A percentile compares a stretch with the other conserved stretches of the same genome.
Conservation (phyloP, 805 yeast species). For the Pichia cabralensis region DNA sequence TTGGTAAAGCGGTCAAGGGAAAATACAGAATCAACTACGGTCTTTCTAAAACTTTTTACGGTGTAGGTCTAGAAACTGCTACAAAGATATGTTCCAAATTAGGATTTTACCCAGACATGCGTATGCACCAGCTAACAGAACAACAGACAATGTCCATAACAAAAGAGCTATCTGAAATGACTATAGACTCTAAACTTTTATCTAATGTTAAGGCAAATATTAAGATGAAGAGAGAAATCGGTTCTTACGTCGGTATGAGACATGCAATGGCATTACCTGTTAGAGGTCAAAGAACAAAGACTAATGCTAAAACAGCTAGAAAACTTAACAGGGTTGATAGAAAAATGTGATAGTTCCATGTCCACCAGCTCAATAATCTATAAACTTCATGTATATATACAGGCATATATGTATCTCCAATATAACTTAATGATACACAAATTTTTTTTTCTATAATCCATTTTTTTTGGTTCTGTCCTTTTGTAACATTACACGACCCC, state of each 20-base stretch:
- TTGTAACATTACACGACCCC: too few relatives aligned
- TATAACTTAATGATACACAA: too few relatives aligned
- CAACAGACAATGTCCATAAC: constrained; percentile 78
- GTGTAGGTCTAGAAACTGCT: constrained; percentile 72
- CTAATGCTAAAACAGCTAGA: constrained; percentile 84
- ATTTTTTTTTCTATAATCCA: neutral
- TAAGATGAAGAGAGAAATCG: constrained; percentile 65
- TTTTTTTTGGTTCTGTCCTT: too few relatives aligned
- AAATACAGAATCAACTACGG: constrained; percentile 36
- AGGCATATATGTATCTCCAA: too few relatives aligned
- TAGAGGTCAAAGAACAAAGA: constrained; percentile 85
- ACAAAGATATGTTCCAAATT: constrained; percentile 72
- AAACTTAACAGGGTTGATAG: constrained; percentile 73
- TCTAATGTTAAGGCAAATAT: constrained; percentile 74
- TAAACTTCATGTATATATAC: too few relatives aligned
- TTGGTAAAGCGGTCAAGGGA: constrained; percentile 43
- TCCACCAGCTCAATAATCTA: too few relatives aligned
- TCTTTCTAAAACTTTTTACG: constrained; percentile 72
- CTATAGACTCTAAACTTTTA: constrained; percentile 71
- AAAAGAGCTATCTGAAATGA: constrained; percentile 74
- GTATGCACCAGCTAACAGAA: constrained; percentile 87
- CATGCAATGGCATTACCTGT: constrained; percentile 79
- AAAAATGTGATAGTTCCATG: constrained; percentile 10
- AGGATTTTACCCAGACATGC: constrained; percentile 87
- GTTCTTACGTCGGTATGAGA: constrained; percentile 81